Evolutionary conservation across 2,329 filamentous ascomycete species (phyloP).

Genomic region (Chlorencoelia australis): DNA sequence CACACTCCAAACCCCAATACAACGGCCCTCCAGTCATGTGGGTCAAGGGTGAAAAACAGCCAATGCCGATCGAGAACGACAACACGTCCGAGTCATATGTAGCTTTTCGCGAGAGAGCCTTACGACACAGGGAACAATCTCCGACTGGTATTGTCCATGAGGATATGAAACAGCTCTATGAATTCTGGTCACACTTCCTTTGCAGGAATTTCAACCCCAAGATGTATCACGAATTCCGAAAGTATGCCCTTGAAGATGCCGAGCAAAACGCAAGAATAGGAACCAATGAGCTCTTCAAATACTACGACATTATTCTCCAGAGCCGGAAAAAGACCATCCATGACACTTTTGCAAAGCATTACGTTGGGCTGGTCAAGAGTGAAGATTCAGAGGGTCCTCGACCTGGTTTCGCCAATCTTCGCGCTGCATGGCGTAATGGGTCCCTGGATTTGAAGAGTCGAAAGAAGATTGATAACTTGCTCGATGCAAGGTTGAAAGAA

Average conservation of each 20-base stretch:
- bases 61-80: conserved; percentile 26
- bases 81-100: conserved; percentile 29
- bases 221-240: conserved; percentile 69
- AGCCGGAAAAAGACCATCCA: conserved; percentile 39
- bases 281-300: conserved; percentile 52
- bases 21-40: conserved; percentile 29
- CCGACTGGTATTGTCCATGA: conserved; percentile 33
- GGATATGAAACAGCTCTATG: conserved; percentile 58
- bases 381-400: conserved; percentile 33
- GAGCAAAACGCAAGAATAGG: conserved; percentile 43
- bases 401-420: conserved; percentile 40
- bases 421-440: conserved; percentile 42
- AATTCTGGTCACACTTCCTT: conserved; percentile 67
- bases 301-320: conserved; percentile 49
- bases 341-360: conserved; percentile 42
- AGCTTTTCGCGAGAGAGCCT: conserved; percentile 30
- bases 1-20: conserved; percentile 11
- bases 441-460: conserved; percentile 44
- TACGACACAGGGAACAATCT: conserved; percentile 30
- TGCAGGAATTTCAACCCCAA: conserved; percentile 61
- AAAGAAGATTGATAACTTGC: conserved; percentile 42
- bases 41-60: conserved; percentile 27
- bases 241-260: conserved; percentile 55
- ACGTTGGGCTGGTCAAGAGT: conserved; percentile 41
- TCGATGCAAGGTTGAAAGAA: conserved; percentile 40